Percentiles rank a stretch among this genome's conserved stretches.
phyloP scores from a whole-genome alignment of 129 eudicot species.

The Artemisia annua region DNA sequence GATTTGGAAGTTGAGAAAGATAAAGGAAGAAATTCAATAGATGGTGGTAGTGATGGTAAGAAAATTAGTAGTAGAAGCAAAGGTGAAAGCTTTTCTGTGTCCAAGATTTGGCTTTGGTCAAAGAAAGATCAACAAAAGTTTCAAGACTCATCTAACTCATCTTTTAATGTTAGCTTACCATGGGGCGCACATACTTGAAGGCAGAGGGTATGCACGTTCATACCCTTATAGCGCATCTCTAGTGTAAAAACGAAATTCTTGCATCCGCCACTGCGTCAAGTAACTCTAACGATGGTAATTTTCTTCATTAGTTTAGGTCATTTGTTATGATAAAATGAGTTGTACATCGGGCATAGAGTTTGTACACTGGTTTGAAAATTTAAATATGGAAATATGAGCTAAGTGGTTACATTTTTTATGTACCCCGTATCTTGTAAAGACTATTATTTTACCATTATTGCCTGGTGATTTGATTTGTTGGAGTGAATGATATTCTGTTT shows the following conservation, averaged over 20 bases:
- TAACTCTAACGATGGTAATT: slow-evolving; percentile 19
- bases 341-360: slow-evolving; percentile 30
- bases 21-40: slow-evolving; percentile 40
- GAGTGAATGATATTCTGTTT: slow-evolving; percentile 27
- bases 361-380: slow-evolving; percentile 28
- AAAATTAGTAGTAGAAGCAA: slow-evolving; percentile 62
- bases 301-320: slow-evolving; percentile 17
- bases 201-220: too few species aligned
- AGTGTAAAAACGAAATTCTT: too few species aligned
- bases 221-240: too few species aligned
- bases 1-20: slow-evolving; percentile 49
- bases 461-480: slow-evolving; percentile 13
- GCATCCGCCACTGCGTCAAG: slow-evolving; percentile 18
- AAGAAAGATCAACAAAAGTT: slow-evolving; percentile 67
- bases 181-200: too few species aligned
- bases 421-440: too few species aligned
- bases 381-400: slow-evolving; percentile 22
- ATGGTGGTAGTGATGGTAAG: slow-evolving; percentile 66
- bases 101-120: slow-evolving; percentile 98
- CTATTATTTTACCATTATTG: neutral
- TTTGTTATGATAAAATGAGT: slow-evolving; percentile 13
- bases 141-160: slow-evolving; percentile 42
- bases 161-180: slow-evolving; percentile 56
- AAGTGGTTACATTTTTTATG: neutral
- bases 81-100: slow-evolving; percentile 96